Conservation (phyloP, 2,329 filamentous ascomycete species). For the Neonectria faginata region DNA sequence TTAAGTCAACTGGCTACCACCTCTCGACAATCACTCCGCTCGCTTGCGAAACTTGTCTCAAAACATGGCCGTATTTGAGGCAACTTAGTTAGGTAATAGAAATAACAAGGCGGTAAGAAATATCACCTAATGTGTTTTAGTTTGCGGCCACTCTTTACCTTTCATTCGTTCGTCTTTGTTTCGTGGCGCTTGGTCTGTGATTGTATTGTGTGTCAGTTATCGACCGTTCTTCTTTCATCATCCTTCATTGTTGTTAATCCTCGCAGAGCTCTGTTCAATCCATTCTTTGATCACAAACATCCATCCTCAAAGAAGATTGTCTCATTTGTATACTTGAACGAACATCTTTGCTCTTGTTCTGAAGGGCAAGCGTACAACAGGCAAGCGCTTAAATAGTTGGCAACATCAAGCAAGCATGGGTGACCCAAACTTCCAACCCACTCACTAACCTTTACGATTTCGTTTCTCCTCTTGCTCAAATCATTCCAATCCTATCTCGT, state of each 20-base stretch:
- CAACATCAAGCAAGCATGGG: too few relatives aligned
- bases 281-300: neutral
- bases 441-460: too few relatives aligned
- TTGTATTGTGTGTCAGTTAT: neutral
- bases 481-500: neutral
- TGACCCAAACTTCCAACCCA: too few relatives aligned
- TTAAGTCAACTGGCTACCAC: neutral
- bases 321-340: too few relatives aligned
- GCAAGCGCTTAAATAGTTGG: too few relatives aligned
- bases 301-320: too few relatives aligned
- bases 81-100: neutral
- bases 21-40: neutral
- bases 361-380: too few relatives aligned
- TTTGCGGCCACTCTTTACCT: neutral
- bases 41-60: neutral
- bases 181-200: neutral
- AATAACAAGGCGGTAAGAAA: too few relatives aligned
- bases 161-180: too few relatives aligned
- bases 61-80: neutral
- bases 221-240: neutral
- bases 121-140: too few relatives aligned
- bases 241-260: neutral
- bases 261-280: neutral
- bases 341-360: too few relatives aligned
- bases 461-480: too few relatives aligned